Percentiles rank a stretch among this genome's conserved stretches.
These are phyloP conservation scores for Ascochyta lentis DNA, from an alignment of 2,329 filamentous ascomycete genomes.

Conservation along the genomic window DNA sequence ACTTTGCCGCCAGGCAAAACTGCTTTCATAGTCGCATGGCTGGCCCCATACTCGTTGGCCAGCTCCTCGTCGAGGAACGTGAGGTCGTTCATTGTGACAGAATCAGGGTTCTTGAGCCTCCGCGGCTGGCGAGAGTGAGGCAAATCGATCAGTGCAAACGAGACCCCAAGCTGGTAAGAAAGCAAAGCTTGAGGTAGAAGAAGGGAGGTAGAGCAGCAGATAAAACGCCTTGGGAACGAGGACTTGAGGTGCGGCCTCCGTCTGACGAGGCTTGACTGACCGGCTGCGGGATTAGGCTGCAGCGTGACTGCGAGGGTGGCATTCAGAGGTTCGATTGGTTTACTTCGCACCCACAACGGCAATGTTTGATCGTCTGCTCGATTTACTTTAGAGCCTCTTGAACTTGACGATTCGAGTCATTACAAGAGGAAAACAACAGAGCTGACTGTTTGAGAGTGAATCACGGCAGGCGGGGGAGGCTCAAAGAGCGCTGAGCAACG, in stretches of 20 bases:
- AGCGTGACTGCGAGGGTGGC: constrained; percentile 16
- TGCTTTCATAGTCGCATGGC: constrained; percentile 42
- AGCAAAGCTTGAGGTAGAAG: neutral
- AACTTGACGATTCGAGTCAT: neutral
- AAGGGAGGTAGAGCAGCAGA: neutral
- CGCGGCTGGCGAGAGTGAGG: constrained; percentile 5
- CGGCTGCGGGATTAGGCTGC: constrained; percentile 23
- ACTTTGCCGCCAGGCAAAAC: constrained; percentile 41
- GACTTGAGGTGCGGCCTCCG: constrained; percentile 7
- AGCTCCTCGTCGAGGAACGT: constrained; percentile 27
- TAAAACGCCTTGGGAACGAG: neutral
- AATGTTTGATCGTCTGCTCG: neutral
- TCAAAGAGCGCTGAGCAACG: constrained; percentile 12
- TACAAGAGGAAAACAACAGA: neutral
- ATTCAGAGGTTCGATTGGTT: neutral
- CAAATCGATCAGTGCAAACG: neutral
- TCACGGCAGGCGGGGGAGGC: constrained; percentile 20
- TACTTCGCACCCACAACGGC: neutral
- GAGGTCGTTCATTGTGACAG: constrained; percentile 31
- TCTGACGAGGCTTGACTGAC: constrained; percentile 21
- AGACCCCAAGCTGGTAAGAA: constrained; percentile 18
- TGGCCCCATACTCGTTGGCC: constrained; percentile 13
- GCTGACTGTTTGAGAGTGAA: constrained; percentile 9
- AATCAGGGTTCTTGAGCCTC: constrained; percentile 2
- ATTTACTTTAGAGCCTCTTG: neutral